phyloP scores from a whole-genome alignment of 768 basidiomycete species.

The Auriculariales sp. region DNA sequence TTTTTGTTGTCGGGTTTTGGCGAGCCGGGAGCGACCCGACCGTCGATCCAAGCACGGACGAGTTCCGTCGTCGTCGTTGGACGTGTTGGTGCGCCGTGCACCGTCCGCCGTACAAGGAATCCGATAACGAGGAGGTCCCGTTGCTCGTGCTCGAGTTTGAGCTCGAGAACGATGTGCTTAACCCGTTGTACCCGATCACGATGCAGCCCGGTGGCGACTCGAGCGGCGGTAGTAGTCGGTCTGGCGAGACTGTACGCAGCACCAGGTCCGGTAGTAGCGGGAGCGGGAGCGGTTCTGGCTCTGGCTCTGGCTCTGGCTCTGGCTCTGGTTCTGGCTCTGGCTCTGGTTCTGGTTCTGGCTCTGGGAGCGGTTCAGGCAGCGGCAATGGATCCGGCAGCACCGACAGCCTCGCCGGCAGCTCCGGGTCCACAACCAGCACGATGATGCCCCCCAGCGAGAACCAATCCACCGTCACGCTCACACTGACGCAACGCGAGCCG shows the following conservation, averaged over 20 bases:
- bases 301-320: no score
- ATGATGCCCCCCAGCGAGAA: neutral
- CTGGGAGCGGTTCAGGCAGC: no score
- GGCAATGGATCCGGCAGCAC: no score
- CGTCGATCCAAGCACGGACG: conserved; percentile 12
- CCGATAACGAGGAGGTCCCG: conserved; percentile 9
- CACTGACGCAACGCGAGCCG: no score
- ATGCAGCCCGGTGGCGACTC: neutral
- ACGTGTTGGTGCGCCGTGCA: conserved; percentile 60
- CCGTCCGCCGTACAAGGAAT: conserved; percentile 23
- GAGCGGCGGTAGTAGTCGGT: neutral
- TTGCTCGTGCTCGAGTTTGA: conserved; percentile 70
- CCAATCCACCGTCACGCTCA: neutral
- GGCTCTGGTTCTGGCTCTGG: no score
- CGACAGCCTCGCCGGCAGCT: no score
- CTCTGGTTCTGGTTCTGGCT: no score
- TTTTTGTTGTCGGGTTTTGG: conserved; percentile 63
- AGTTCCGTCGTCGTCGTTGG: conserved; percentile 32
- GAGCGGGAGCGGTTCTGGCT: no score
- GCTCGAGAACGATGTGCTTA: conserved; percentile 51
- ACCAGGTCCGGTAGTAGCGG: neutral
- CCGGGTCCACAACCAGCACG: no score
- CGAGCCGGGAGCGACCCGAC: conserved; percentile 38
- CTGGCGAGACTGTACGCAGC: neutral
- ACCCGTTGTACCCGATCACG: conserved; percentile 47